Base-by-base conservation (phyloP, 208 protist species). In the Wallacemonas rigidus region DNA sequence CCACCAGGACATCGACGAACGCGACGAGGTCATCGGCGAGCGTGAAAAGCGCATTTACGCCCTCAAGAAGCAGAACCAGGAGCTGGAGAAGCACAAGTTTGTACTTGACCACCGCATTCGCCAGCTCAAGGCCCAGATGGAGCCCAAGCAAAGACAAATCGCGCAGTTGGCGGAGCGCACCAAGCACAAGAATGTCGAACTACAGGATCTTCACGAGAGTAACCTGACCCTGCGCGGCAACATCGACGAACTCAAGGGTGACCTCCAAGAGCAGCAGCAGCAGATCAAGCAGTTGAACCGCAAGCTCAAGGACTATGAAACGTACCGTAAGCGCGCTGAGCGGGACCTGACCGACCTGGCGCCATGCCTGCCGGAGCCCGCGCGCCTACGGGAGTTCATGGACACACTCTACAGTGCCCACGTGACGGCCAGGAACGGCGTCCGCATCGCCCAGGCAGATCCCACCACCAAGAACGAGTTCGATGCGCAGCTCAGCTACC, bases 51-150 rank as follows among this genome's bases (percentile, higher is more conserved):
- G 86, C 38, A 99, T 99, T 60, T 98, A 98, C 84, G 93, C 98
- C 39, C 87, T 99, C 47, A 98, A 99, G 83, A 98, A 98, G 82
- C 97, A 98, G 71, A 99, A 99, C 80, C 97, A 99, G 80, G 97
- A 99, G 82, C 82, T 99, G 54, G 98, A 99, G 72, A 99, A 99
- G 79, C 98, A 99, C 89, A 98, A 98, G 76, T 99, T 99, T 83
- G 98, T 99, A 36, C 89, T 99, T 3, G 97, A 99, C 78, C 97
- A 98, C 85, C 98, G 98, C 79, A 99, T 99, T 75, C 95, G 96
- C 17, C 95, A 99, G 85, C 88, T 99, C 38, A 99, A 99, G 79
- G 93, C 93, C 70, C 98, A 99, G 86, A 99, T 99, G 71, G 97
- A 98, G 83, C 98, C 98, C 45, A 87, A 96, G 71, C 97, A 99